These are phyloP conservation scores for Primulina tabacum DNA, from an alignment of 257 asterid species.

Conservation along the genomic window DNA sequence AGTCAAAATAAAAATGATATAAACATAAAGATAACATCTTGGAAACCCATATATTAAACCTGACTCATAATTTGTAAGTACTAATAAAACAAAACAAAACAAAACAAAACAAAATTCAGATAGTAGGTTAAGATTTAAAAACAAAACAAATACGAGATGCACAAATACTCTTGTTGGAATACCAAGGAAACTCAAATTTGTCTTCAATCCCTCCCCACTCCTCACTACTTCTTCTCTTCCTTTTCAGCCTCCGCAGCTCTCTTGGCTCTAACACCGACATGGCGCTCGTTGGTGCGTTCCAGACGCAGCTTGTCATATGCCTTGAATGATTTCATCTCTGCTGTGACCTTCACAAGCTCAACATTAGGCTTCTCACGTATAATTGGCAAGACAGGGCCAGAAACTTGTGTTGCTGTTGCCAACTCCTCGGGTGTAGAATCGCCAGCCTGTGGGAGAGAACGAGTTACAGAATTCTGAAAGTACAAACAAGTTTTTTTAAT, in stretches of 20 bases:
- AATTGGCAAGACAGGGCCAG: conserved; percentile 53
- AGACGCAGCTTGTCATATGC: conserved; percentile 62
- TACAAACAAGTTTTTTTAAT: background rate
- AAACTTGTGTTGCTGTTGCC: conserved; percentile 66
- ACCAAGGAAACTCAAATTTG: too few relatives aligned
- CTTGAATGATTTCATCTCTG: conserved; percentile 54
- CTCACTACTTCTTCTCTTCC: background rate
- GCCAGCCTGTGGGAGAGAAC: conserved; percentile 37
- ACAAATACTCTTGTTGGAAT: too few relatives aligned
- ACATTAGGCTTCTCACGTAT: conserved; percentile 49
- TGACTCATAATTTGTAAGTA: too few relatives aligned
- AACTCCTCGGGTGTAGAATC: conserved; percentile 63
- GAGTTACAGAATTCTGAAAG: background rate
- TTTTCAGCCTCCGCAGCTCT: background rate
- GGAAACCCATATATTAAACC: too few relatives aligned
- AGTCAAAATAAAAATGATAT: too few relatives aligned
- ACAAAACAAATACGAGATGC: background rate
- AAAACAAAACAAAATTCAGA: too few relatives aligned
- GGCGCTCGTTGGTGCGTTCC: conserved; percentile 42
- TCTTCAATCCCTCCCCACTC: too few relatives aligned
- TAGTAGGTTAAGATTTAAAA: too few relatives aligned
- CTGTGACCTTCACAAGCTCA: conserved; percentile 61
- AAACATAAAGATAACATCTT: too few relatives aligned
- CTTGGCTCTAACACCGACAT: background rate
- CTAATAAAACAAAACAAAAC: background rate